Conservation (phyloP, 106 monocot genomes). For the Hemerocallis citrina region DNA sequence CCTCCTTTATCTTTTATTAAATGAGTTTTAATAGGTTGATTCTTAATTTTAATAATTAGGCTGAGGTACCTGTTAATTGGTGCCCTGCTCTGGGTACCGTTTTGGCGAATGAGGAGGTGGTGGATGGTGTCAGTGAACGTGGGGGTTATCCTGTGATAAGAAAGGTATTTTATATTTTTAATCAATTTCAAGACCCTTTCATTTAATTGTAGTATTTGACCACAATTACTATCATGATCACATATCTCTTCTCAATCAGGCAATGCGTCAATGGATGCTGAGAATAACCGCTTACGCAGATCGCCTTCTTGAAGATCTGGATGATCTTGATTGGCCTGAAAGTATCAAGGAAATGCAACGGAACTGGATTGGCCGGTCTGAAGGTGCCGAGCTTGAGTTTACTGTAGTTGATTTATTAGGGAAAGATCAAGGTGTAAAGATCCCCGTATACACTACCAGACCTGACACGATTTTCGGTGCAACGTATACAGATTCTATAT, state of each 20-base stretch:
- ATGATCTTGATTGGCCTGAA: slow-evolving; percentile 94
- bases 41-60: slow-evolving; percentile 31
- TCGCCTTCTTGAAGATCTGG: slow-evolving; percentile 92
- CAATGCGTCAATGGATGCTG: slow-evolving; percentile 99
- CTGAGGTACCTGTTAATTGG: slow-evolving; percentile 99
- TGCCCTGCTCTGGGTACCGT: slow-evolving; percentile 99
- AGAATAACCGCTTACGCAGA: slow-evolving; percentile 94
- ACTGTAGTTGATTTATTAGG: slow-evolving; percentile 28
- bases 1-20: not conserved
- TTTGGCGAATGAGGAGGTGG: slow-evolving; percentile 97
- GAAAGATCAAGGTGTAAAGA: slow-evolving; percentile 28
- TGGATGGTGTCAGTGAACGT: slow-evolving; percentile 95
- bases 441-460: slow-evolving; percentile 89
- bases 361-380: slow-evolving; percentile 93
- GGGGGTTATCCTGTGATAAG: slow-evolving; percentile 88
- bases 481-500: slow-evolving; percentile 42
- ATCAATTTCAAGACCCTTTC: not conserved
- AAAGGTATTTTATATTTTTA: slow-evolving; percentile 43
- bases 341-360: slow-evolving; percentile 99
- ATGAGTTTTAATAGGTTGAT: slow-evolving; percentile 3
- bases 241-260: slow-evolving; percentile 32
- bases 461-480: slow-evolving; percentile 97
- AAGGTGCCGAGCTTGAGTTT: slow-evolving; percentile 94
- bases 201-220: not conserved
- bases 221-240: not conserved